phyloP scores from a whole-genome alignment of 2,329 filamentous ascomycete genomes.

The Calonectria pseudoreteaudii region DNA sequence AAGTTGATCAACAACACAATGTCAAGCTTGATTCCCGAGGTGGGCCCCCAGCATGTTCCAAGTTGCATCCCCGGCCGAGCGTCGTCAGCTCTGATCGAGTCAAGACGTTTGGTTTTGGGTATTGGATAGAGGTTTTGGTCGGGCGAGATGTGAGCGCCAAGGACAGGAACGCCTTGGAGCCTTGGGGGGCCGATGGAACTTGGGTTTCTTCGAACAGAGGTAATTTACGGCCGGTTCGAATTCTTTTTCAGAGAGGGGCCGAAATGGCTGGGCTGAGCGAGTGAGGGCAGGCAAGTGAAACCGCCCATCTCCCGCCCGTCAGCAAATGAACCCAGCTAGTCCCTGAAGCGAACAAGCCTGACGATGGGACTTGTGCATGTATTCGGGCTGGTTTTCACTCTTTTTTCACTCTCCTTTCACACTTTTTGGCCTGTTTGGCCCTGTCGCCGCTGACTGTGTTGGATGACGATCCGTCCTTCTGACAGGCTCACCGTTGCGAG shows the following conservation, averaged over 20 bases:
- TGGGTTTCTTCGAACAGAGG: background rate
- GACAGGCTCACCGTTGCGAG: background rate
- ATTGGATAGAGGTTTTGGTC: background rate
- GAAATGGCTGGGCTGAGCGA: background rate
- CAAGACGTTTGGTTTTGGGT: slow-evolving; percentile 8
- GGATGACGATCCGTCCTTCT: slow-evolving; percentile 15
- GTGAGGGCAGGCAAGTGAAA: slow-evolving; percentile 20
- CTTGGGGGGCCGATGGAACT: background rate
- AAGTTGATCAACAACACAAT: slow-evolving; percentile 20
- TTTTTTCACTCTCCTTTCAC: background rate
- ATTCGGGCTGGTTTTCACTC: background rate
- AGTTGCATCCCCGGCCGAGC: slow-evolving; percentile 28
- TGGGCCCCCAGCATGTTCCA: slow-evolving; percentile 16
- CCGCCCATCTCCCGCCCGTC: slow-evolving; percentile 21
- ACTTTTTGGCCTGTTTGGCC: background rate
- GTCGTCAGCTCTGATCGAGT: slow-evolving; percentile 41
- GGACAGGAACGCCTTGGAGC: background rate
- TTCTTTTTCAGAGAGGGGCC: background rate
- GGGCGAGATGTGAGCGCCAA: background rate
- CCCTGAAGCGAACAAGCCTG: background rate
- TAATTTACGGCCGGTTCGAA: slow-evolving; percentile 4
- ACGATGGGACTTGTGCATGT: background rate
- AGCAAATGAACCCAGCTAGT: slow-evolving; percentile 24
- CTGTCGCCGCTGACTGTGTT: slow-evolving; percentile 5
- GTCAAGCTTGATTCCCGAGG: slow-evolving; percentile 24